Evolutionary conservation across 2,329 filamentous ascomycete genomes (phyloP).

Genomic region (Trichoderma sp.): DNA sequence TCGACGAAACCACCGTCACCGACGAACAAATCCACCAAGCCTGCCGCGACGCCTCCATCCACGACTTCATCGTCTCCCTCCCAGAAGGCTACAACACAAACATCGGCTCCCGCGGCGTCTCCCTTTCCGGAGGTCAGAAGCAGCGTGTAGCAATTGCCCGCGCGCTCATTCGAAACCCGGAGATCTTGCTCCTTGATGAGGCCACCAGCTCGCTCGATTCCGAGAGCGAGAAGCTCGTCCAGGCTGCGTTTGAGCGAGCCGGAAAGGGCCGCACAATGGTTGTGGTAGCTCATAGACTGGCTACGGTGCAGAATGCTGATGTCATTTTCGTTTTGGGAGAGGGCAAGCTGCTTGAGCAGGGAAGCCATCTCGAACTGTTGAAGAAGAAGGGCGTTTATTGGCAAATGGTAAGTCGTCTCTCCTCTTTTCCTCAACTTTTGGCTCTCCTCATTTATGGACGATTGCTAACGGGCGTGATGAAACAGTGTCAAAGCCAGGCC

Average conservation of each 20-base stretch:
- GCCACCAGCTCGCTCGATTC: conserved; percentile 68
- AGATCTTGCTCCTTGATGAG: conserved; percentile 68
- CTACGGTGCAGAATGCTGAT: conserved; percentile 75
- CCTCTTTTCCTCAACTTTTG: background rate
- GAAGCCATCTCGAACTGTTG: conserved; percentile 51
- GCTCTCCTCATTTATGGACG: background rate
- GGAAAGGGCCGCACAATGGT: conserved; percentile 63
- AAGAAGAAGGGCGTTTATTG: conserved; percentile 53
- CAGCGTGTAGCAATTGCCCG: conserved; percentile 69
- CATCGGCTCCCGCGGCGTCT: conserved; percentile 64
- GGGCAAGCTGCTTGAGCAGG: conserved; percentile 54
- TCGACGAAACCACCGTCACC: conserved; percentile 51
- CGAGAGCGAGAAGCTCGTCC: conserved; percentile 59
- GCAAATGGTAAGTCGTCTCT: conserved; percentile 49
- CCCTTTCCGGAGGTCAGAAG: conserved; percentile 68
- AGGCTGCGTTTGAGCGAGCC: conserved; percentile 65
- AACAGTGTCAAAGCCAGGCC: conserved; percentile 57
- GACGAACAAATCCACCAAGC: conserved; percentile 52
- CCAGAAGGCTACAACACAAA: conserved; percentile 66
- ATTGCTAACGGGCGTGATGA: conserved; percentile 25
- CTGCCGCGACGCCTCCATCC: conserved; percentile 62
- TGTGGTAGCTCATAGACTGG: conserved; percentile 73
- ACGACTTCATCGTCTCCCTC: conserved; percentile 67
- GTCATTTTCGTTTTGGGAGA: conserved; percentile 76
- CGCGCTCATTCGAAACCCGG: conserved; percentile 63